phyloP scores from a whole-genome alignment of 345 rosid species.

The Ricinus communis region DNA sequence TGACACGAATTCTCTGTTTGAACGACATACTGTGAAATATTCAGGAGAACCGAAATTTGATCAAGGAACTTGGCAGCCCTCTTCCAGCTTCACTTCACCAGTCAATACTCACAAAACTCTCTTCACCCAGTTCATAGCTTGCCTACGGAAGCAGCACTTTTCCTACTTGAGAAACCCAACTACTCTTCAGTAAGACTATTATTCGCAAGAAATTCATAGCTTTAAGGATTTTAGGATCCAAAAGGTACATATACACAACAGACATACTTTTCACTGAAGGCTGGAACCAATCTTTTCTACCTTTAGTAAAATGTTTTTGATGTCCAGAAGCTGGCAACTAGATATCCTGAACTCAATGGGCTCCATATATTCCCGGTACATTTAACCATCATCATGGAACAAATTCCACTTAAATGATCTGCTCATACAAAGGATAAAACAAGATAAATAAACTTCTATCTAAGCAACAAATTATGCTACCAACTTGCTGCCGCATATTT shows the following conservation, averaged over 20 bases:
- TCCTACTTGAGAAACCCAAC: conserved; percentile 58
- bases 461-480: conserved; percentile 18
- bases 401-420: too few relatives aligned
- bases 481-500: conserved; percentile 42
- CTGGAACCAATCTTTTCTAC: neutral
- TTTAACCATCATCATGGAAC: too few relatives aligned
- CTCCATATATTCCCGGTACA: conserved; percentile 51
- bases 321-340: conserved; percentile 35
- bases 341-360: conserved; percentile 47
- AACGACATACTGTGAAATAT: neutral
- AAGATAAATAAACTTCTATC: too few relatives aligned
- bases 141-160: conserved; percentile 64
- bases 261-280: neutral
- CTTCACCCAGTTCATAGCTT: conserved; percentile 49
- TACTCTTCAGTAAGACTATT: conserved; percentile 51
- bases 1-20: too few relatives aligned
- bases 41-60: conserved; percentile 63
- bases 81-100: conserved; percentile 45
- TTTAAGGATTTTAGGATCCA: conserved; percentile 54
- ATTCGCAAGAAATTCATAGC: conserved; percentile 55
- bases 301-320: neutral
- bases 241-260: conserved; percentile 30
- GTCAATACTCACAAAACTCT: conserved; percentile 43
- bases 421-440: too few relatives aligned
- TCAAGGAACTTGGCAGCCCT: conserved; percentile 46